phyloP scores from a whole-genome alignment of 345 rosid genomes.

The Eucalyptus victrix region DNA sequence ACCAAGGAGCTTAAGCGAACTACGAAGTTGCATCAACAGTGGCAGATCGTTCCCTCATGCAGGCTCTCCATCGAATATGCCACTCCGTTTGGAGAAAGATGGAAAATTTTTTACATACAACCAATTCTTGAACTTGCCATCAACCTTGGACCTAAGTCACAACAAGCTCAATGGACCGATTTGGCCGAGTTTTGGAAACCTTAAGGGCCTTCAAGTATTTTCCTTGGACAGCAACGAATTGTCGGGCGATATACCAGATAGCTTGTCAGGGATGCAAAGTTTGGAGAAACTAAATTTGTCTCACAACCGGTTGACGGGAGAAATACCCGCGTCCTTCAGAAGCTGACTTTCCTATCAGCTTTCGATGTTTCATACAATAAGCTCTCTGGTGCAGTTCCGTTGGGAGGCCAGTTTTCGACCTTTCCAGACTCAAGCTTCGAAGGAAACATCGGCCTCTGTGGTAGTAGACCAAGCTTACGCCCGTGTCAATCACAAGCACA shows the following conservation, averaged over 20 bases:
- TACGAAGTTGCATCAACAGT: neutral
- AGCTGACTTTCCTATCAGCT: neutral
- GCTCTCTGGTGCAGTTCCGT: conserved; percentile 1
- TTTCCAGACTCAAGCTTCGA: conserved; percentile 16
- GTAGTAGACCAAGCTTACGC: neutral
- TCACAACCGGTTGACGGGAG: conserved; percentile 1
- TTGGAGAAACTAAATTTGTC: conserved; percentile 6
- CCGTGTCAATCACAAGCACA: neutral
- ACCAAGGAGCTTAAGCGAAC: conserved; percentile 1
- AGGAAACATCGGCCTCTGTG: conserved; percentile 7
- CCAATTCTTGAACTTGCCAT: neutral
- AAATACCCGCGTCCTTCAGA: conserved; percentile 6
- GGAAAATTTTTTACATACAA: neutral
- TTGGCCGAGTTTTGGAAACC: conserved; percentile 4
- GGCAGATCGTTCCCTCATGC: neutral
- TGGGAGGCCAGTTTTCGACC: conserved; percentile 11
- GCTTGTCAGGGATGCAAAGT: neutral
- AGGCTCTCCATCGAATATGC: neutral
- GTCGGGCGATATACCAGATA: neutral
- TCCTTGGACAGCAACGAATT: neutral
- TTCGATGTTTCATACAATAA: conserved; percentile 15
- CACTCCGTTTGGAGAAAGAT: neutral
- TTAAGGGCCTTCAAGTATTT: conserved; percentile 3
- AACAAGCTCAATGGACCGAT: conserved; percentile 5
- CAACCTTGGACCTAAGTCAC: conserved; percentile 2